A percentile compares a stretch with the other conserved stretches of the same genome.
phyloP scores from a whole-genome alignment of 2,329 filamentous ascomycete genomes.

The Cladosporium austrohemisphaericum region DNA sequence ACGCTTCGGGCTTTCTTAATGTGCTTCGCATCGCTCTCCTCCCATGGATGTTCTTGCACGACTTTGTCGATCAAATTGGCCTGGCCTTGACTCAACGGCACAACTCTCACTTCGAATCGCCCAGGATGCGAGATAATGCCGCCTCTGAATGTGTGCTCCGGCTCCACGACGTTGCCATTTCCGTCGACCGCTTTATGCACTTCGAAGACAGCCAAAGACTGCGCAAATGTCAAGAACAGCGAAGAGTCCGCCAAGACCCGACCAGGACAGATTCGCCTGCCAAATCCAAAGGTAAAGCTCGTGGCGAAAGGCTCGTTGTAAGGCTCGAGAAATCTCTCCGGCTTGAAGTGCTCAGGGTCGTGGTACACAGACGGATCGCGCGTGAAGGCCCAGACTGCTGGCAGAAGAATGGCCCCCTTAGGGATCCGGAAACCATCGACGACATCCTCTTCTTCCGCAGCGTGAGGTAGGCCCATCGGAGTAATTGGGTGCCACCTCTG shows the following conservation, averaged over 20 bases:
- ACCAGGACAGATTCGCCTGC: slow-evolving; percentile 22
- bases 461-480: slow-evolving; percentile 36
- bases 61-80: slow-evolving; percentile 16
- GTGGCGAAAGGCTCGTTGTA: slow-evolving; percentile 22
- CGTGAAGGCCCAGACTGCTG: slow-evolving; percentile 38
- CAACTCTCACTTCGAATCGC: slow-evolving; percentile 16
- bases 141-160: slow-evolving; percentile 13
- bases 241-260: slow-evolving; percentile 18
- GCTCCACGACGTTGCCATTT: slow-evolving; percentile 14
- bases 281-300: slow-evolving; percentile 21
- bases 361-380: slow-evolving; percentile 24
- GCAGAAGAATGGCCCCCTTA: slow-evolving; percentile 37
- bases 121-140: slow-evolving; percentile 20
- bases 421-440: slow-evolving; percentile 42
- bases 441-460: slow-evolving; percentile 40
- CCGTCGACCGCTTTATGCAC: slow-evolving; percentile 12
- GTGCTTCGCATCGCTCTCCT: slow-evolving; percentile 17
- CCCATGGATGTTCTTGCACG: slow-evolving; percentile 12
- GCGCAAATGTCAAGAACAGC: slow-evolving; percentile 15
- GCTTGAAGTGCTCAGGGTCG: slow-evolving; percentile 29
- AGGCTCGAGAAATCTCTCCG: slow-evolving; percentile 23
- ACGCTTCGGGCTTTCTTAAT: not conserved
- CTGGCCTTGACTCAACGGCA: slow-evolving; percentile 10
- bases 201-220: slow-evolving; percentile 14
- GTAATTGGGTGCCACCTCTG: slow-evolving; percentile 34